Base-by-base conservation (phyloP, 1,139 yeast genomes). In the Suzukiozyma palmioleophila region DNA sequence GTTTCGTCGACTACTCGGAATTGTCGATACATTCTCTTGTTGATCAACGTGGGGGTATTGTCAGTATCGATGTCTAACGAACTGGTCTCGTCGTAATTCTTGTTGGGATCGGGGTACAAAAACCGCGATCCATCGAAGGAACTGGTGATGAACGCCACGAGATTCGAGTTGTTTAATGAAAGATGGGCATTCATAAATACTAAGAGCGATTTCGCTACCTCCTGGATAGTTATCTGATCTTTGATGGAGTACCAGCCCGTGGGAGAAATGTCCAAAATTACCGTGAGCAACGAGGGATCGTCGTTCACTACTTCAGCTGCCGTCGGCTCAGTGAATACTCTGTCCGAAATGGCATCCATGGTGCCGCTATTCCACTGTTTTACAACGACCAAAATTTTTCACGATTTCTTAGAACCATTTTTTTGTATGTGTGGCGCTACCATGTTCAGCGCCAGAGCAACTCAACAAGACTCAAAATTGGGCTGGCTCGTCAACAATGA, bases 141-240 rank as follows among this genome's bases (percentile, higher is more conserved):
- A 21, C 88, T 84, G 1, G 88, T 85, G 28, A 92, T 77, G 25
- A 92, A 79, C 7, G 95, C 86, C 9, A 90, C 95, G 54, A 79
- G 79, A 58, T 92, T 92, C 28, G 89, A 79, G 53, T 86, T 87
- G 60, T 88, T 87, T 40, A 88, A 69, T 0, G 98, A 81, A 37
- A 94, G 59, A 59, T 92, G 98, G 1, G 94, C 90, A 56, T 92
- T 92, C 42, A 90, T 60, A 52, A 82, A 81, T 26, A 88, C 86
- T 35, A 85, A 58, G 9, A 87, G 56, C 4, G 87, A 68, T 45
- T 81, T 76, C 16, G 79, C 65, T 16, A 81, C 76, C 36, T 79
- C 79, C 43, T 73, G 69, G 25, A 85, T 57, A 2, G 77, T 52
- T 3, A 76, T 59, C 36, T 67, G 64, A 30, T 73, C 64, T 22